phyloP scores from a whole-genome alignment of 2,329 filamentous ascomycete species.

The Calonectria henricotiae region DNA sequence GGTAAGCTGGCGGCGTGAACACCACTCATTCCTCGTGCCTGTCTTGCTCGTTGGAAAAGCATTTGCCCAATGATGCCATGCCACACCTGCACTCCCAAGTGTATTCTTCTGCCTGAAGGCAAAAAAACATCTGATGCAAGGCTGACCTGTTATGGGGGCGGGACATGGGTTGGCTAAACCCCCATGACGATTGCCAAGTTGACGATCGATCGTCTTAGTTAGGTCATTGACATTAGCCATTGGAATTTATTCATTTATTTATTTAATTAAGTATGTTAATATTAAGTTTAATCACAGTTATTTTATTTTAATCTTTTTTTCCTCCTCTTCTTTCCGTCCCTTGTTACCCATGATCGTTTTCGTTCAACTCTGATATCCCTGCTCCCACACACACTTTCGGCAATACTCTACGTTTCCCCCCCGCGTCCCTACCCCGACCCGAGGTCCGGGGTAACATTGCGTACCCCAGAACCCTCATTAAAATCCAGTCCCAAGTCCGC shows the following conservation, averaged over 20 bases:
- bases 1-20: neutral
- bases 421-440: conserved; percentile 33
- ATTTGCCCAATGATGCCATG: conserved; percentile 25
- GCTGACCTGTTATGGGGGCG: conserved; percentile 15
- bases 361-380: conserved; percentile 5
- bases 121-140: conserved; percentile 19
- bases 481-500: conserved; percentile 41
- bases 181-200: neutral
- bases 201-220: neutral
- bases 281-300: neutral
- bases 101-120: conserved; percentile 13
- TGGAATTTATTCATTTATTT: conserved; percentile 3
- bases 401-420: conserved; percentile 27
- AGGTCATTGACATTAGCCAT: neutral
- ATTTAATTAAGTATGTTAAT: conserved; percentile 1
- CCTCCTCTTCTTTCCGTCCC: neutral
- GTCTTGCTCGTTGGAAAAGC: conserved; percentile 3
- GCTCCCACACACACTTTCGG: conserved; percentile 27
- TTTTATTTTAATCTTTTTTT: neutral
- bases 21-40: neutral
- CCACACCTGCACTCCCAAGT: conserved; percentile 9
- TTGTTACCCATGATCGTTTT: neutral
- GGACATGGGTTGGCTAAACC: conserved; percentile 24
- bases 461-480: conserved; percentile 33
- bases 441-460: conserved; percentile 34